phyloP scores from a whole-genome alignment of 495 filamentous ascomycete genomes.

The Penicillium bovifimosum region DNA sequence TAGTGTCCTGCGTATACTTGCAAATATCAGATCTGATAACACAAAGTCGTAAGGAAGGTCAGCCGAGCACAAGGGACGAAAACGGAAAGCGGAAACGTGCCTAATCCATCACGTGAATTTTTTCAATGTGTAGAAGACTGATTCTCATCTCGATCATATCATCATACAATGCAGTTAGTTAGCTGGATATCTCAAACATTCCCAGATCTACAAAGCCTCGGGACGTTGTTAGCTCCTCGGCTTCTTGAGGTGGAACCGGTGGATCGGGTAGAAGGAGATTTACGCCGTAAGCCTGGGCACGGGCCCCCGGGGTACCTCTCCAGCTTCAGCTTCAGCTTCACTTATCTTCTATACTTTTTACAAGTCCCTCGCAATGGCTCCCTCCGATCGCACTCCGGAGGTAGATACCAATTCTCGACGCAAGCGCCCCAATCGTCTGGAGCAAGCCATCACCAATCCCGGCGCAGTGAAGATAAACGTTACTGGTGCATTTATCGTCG shows the following conservation, averaged over 20 bases:
- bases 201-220: slow-evolving; percentile 9
- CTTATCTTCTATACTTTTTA: not conserved
- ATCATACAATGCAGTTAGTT: too few species aligned
- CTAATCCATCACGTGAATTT: too few species aligned
- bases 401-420: slow-evolving; percentile 16
- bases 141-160: too few species aligned
- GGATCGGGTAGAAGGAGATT: slow-evolving; percentile 42
- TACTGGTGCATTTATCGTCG: slow-evolving; percentile 90
- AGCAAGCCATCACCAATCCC: slow-evolving; percentile 74
- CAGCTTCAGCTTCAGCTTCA: not conserved
- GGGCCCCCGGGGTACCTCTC: slow-evolving; percentile 9
- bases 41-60: not conserved
- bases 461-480: slow-evolving; percentile 91
- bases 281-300: slow-evolving; percentile 48
- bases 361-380: slow-evolving; percentile 15
- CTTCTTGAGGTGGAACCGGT: slow-evolving; percentile 9
- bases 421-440: slow-evolving; percentile 34
- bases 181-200: too few species aligned
- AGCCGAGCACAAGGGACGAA: not conserved
- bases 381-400: slow-evolving; percentile 13
- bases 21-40: not conserved
- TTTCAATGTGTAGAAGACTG: too few species aligned
- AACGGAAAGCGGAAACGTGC: not conserved
- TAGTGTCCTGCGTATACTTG: too few species aligned
- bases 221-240: slow-evolving; percentile 21